Base-by-base conservation (phyloP, 306 rosid species). In the Vigna trinervia region DNA sequence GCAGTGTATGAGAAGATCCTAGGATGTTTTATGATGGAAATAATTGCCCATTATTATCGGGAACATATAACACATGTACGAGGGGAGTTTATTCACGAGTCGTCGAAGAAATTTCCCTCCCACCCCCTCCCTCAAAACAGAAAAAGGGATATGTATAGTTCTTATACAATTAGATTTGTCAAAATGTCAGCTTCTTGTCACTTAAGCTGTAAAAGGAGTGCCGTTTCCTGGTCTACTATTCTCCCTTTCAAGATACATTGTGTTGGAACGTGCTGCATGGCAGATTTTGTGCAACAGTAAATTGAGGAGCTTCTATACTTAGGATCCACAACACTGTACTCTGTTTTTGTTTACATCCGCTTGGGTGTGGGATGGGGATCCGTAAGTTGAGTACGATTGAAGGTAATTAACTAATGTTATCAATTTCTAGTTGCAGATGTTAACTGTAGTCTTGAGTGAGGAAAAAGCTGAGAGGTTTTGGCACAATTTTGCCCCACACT, bases 91-190 rank as follows among this genome's bases (percentile, higher is more conserved):
- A 15, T 74, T 81, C 77, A 57, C 26, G 52, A 75, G 76, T 66
- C 77, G 78, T 64, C 52, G 41, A 63, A 80, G 66, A 75, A 68
- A 84, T 73, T 74, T 59, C 81, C 74, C 51, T 76, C 15, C 30
- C n/a, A 3, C 76, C 28, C 39, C 62, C 52, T 45, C 62, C 52
- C 74, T 83, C 62, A 32, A 34, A 58, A 48, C 63, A 74, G 69
- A 69, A 69, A 83, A 64, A 77, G 32, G 67, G 71, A 73, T 66
- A 38, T 88, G 89, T 88, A 87, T 84, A 87, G 89, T 60, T 83
- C 69, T 73, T 81, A 68, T 32, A 54, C 80, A 71, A 69, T 64
- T 81, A 69, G 64, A 58, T 74, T 77, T 81, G 69, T 77, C 20
- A 58, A 76, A 74, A 77, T 51, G 77, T 59, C 84, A 78, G 86